A percentile compares a stretch with the other conserved stretches of the same genome.
Evolutionary conservation across 257 asterid genomes (phyloP).

Genomic region (Ophiorrhiza pumila): DNA sequence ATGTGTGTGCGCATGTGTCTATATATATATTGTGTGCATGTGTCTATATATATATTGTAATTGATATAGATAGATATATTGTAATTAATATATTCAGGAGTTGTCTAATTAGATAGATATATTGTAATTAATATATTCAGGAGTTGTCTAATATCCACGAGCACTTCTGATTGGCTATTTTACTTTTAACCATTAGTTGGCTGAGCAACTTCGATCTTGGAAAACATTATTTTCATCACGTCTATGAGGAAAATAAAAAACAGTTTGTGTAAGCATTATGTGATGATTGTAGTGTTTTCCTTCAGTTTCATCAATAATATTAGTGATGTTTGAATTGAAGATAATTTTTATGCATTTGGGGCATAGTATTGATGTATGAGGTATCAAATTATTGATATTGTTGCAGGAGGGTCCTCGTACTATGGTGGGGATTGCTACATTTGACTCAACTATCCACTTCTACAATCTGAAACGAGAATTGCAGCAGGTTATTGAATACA

Average conservation of each 20-base stretch:
- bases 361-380: not conserved
- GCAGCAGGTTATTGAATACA: slow-evolving; percentile 61
- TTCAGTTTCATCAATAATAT: not conserved
- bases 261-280: not conserved
- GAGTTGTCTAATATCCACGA: not conserved
- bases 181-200: not conserved
- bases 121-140: not conserved
- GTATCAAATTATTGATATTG: not conserved
- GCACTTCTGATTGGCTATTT: not conserved
- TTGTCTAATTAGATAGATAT: too few relatives aligned
- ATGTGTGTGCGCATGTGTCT: too few relatives aligned
- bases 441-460: slow-evolving; percentile 91
- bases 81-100: too few relatives aligned
- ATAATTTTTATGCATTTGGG: not conserved
- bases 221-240: not conserved
- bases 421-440: slow-evolving; percentile 93
- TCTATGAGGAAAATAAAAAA: not conserved
- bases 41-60: too few relatives aligned
- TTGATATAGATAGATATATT: too few relatives aligned
- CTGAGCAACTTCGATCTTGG: not conserved
- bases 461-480: slow-evolving; percentile 82
- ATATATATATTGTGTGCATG: too few relatives aligned
- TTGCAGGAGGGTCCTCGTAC: slow-evolving; percentile 96
- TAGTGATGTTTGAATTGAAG: not conserved
- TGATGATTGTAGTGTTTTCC: not conserved